phyloP scores from a whole-genome alignment of 2,329 filamentous ascomycete genomes.

The Dactylellina leptospora region DNA sequence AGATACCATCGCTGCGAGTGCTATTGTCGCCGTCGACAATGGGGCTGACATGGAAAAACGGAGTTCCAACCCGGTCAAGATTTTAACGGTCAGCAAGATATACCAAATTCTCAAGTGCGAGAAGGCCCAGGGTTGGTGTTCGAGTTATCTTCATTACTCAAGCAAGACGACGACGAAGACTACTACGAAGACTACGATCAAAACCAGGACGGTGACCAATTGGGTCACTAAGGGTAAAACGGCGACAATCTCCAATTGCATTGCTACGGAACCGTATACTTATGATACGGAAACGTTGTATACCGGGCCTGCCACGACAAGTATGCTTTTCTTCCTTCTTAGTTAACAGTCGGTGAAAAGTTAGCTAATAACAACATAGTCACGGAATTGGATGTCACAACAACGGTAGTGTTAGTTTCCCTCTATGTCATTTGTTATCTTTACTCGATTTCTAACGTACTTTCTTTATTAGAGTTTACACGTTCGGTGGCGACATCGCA shows the following conservation, averaged over 20 bases:
- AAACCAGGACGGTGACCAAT: conserved; percentile 2
- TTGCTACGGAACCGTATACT: conserved; percentile 23
- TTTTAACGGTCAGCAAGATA: conserved; percentile 13
- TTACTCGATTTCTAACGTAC: background rate
- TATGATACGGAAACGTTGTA: conserved; percentile 41
- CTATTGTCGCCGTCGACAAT: background rate
- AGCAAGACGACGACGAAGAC: conserved; percentile 20
- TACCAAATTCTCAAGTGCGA: conserved; percentile 27
- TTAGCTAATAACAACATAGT: too few species aligned
- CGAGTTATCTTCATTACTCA: conserved; percentile 16
- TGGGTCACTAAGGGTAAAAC: conserved; percentile 5
- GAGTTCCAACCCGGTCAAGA: conserved; percentile 1
- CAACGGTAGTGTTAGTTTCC: conserved; percentile 17
- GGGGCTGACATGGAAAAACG: conserved; percentile 10
- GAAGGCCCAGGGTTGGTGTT: conserved; percentile 16
- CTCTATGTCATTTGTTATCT: background rate
- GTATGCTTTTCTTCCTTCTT: conserved; percentile 15
- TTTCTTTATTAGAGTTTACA: conserved; percentile 10
- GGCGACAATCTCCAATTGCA: conserved; percentile 3
- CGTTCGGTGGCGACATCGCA: conserved; percentile 29
- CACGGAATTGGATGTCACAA: conserved; percentile 21
- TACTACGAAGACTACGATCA: conserved; percentile 5
- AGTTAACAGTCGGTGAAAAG: too few species aligned
- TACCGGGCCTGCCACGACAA: conserved; percentile 28
- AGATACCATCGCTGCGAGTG: background rate